Percentiles rank a stretch among this genome's conserved stretches.
Evolutionary conservation across 2,329 filamentous ascomycete genomes (phyloP).

Genomic region (Aspergillus luchuensis): DNA sequence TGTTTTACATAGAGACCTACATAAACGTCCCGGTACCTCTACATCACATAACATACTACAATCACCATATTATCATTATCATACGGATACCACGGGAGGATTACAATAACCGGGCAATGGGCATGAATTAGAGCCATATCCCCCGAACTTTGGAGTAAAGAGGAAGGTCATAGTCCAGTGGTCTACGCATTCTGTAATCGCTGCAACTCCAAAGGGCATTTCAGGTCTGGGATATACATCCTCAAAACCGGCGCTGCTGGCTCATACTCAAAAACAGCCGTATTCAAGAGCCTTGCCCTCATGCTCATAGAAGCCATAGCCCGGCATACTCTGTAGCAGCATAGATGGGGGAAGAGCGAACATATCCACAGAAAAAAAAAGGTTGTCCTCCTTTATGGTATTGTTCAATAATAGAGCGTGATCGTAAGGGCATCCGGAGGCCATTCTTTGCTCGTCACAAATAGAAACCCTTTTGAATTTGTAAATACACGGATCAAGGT

Average conservation of each 20-base stretch:
- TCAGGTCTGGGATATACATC: not conserved
- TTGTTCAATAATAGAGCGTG: conserved; percentile 40
- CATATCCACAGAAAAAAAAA: conserved; percentile 18
- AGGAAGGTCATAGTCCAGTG: not conserved
- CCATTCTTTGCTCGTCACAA: conserved; percentile 40
- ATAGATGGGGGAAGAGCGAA: not conserved
- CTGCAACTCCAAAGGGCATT: not conserved
- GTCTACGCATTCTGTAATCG: not conserved
- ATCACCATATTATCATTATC: not conserved
- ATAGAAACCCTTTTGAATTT: conserved; percentile 39
- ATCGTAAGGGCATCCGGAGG: conserved; percentile 42
- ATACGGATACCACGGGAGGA: not conserved
- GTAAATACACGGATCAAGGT: conserved; percentile 34
- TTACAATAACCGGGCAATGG: not conserved
- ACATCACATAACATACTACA: no score
- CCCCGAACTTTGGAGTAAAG: not conserved
- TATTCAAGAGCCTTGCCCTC: not conserved
- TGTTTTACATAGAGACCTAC: not conserved
- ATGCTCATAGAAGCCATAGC: not conserved
- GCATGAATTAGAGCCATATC: not conserved
- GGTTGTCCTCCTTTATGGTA: conserved; percentile 37
- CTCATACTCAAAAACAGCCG: not conserved
- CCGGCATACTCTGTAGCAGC: not conserved
- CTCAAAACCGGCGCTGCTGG: not conserved
- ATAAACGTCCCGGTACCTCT: no score